Conservation (phyloP, 1,284 basidiomycete genomes). For the Pyrrhoderma noxium region DNA sequence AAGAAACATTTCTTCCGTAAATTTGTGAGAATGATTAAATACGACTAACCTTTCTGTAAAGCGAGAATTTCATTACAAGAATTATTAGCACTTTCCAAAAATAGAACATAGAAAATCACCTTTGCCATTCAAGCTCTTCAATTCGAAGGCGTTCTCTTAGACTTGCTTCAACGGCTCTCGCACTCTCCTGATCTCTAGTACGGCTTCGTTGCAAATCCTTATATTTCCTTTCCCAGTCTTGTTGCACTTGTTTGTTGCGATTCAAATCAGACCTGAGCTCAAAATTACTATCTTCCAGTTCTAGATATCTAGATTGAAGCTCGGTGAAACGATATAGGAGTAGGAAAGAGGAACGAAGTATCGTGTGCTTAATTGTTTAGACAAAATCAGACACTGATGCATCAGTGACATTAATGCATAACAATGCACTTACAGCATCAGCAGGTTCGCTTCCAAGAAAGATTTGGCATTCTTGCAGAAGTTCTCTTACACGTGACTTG, state of each 20-base stretch:
- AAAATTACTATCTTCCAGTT: conserved; percentile 8
- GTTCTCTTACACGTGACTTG: conserved; percentile 11
- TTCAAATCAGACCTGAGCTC: conserved; percentile 7
- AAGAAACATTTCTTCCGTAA: not conserved
- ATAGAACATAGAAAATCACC: not conserved
- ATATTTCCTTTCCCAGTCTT: conserved; percentile 10
- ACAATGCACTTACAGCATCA: conserved; percentile 6
- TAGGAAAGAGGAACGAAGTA: conserved; percentile 12
- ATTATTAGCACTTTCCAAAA: not conserved
- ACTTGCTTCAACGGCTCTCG: conserved; percentile 8
- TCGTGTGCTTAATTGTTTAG: conserved; percentile 4
- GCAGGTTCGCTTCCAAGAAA: conserved; percentile 10
- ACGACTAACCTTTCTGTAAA: conserved; percentile 14
- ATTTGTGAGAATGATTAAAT: not conserved
- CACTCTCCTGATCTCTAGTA: conserved; percentile 8
- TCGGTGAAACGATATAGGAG: conserved; percentile 15
- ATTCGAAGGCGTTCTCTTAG: conserved; percentile 13
- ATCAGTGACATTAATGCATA: too few species aligned
- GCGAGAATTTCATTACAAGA: not conserved
- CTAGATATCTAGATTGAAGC: conserved; percentile 6
- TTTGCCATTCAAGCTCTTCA: conserved; percentile 17
- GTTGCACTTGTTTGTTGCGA: conserved; percentile 8
- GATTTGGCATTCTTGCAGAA: conserved; percentile 12
- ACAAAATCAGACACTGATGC: too few species aligned
- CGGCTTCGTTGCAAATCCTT: conserved; percentile 15